Evolutionary conservation across 768 basidiomycete genomes (phyloP).

Genomic region (Leucocoprinus sp.): DNA sequence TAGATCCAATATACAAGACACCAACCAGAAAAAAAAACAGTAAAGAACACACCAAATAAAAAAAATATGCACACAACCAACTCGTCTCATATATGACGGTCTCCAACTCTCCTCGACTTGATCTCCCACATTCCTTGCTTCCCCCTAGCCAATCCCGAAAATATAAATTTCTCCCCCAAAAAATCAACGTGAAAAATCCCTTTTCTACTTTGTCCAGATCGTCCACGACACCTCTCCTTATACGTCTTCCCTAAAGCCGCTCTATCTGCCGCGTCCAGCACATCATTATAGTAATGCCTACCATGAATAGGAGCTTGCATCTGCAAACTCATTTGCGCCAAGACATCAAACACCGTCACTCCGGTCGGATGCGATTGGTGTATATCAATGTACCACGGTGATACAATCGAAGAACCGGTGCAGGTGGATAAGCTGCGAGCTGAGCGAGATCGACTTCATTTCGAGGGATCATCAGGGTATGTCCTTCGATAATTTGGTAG

Average conservation of each 20-base stretch:
- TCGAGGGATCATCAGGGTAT: constrained; percentile 34
- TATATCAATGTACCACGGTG: constrained; percentile 67
- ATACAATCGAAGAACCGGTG: constrained; percentile 43
- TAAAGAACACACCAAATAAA: not conserved
- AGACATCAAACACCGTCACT: constrained; percentile 51
- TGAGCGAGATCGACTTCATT: constrained; percentile 46
- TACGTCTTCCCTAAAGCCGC: constrained; percentile 37
- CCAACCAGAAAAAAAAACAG: not conserved
- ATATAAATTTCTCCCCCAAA: constrained; percentile 41
- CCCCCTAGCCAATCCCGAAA: constrained; percentile 46
- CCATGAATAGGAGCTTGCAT: constrained; percentile 38
- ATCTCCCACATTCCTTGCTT: constrained; percentile 61
- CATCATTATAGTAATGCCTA: constrained; percentile 53
- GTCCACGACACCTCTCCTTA: constrained; percentile 31
- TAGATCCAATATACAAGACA: no score
- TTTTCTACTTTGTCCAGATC: constrained; percentile 21
- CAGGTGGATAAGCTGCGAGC: constrained; percentile 43
- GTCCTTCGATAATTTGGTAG: constrained; percentile 21
- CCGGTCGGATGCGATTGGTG: constrained; percentile 36
- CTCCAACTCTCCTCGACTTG: constrained; percentile 32
- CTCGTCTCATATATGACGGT: not conserved
- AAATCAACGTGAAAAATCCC: constrained; percentile 58
- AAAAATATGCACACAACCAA: not conserved
- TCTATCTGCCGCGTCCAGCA: constrained; percentile 38
- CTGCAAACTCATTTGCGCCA: constrained; percentile 35